Conservation (phyloP, 495 filamentous ascomycete genomes). For the Penicillium daleae region DNA sequence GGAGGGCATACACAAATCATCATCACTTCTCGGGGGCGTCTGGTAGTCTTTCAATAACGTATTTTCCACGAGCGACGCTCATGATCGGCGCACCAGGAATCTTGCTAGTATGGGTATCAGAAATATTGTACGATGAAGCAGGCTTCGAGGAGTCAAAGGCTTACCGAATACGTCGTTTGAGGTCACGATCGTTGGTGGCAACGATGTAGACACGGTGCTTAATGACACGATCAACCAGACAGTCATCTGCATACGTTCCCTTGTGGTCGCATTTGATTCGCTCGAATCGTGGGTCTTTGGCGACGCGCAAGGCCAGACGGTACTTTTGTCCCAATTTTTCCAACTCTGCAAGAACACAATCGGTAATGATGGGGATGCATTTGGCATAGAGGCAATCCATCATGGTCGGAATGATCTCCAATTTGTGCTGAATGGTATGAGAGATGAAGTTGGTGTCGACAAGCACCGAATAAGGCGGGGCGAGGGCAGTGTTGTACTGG, state of each 20-base stretch:
- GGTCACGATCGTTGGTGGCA: slow-evolving; percentile 79
- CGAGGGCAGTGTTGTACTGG: slow-evolving; percentile 86
- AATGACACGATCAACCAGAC: slow-evolving; percentile 82
- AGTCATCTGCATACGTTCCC: slow-evolving; percentile 94
- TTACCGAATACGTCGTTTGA: slow-evolving; percentile 73
- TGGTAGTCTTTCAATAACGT: slow-evolving; percentile 88
- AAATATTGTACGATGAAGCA: not conserved
- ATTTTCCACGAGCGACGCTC: slow-evolving; percentile 80
- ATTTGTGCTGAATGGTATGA: slow-evolving; percentile 87
- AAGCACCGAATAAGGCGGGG: slow-evolving; percentile 85
- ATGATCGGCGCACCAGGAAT: slow-evolving; percentile 59
- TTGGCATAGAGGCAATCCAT: slow-evolving; percentile 73
- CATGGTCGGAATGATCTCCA: slow-evolving; percentile 82
- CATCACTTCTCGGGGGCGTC: slow-evolving; percentile 58
- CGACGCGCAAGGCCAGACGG: slow-evolving; percentile 83
- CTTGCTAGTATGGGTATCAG: slow-evolving; percentile 24
- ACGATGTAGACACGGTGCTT: slow-evolving; percentile 85
- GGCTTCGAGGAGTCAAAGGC: slow-evolving; percentile 4
- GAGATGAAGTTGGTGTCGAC: slow-evolving; percentile 94
- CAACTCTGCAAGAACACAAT: slow-evolving; percentile 69
- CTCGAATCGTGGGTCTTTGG: slow-evolving; percentile 90
- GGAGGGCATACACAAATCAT: slow-evolving; percentile 3
- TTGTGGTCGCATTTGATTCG: slow-evolving; percentile 84
- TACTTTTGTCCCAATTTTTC: slow-evolving; percentile 93
- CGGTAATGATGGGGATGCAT: slow-evolving; percentile 56